Evolutionary conservation across 805 yeast genomes (phyloP).

Genomic region (Candida andamanensis): DNA sequence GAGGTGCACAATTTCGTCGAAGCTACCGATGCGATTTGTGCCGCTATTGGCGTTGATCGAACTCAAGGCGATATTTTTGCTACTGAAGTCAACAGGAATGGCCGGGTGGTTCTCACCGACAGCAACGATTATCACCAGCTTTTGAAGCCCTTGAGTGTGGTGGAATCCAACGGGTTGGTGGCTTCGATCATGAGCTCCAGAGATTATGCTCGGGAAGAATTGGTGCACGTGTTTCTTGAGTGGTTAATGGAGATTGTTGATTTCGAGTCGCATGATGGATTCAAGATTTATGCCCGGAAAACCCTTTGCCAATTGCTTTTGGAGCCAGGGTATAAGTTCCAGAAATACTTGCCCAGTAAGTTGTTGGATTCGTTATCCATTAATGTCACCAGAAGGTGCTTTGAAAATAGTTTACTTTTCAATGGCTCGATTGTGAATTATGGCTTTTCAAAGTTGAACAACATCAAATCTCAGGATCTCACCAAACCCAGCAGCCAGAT

Average conservation of each 20-base stretch:
- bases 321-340: conserved; percentile 27
- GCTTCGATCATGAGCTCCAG: conserved; percentile 49
- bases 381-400: conserved; percentile 17
- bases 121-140: conserved; percentile 18
- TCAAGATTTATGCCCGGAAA: conserved; percentile 17
- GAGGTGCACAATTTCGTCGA: conserved; percentile 61
- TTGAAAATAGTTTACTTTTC: conserved; percentile 28
- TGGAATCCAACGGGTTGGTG: conserved; percentile 47
- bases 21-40: conserved; percentile 44
- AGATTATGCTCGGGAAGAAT: conserved; percentile 46
- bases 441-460: conserved; percentile 16
- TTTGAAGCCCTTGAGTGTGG: conserved; percentile 30
- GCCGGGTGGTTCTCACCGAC: conserved; percentile 45
- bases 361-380: conserved; percentile 16
- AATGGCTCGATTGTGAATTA: conserved; percentile 22
- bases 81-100: conserved; percentile 42
- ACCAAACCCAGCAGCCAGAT: conserved; percentile 12
- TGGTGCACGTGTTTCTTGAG: conserved; percentile 39
- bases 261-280: conserved; percentile 15
- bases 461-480: conserved; percentile 11
- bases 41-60: conserved; percentile 23
- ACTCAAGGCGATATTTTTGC: conserved; percentile 34
- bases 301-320: conserved; percentile 42
- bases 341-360: conserved; percentile 22
- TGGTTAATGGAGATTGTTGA: conserved; percentile 46